Evolutionary conservation across 1,139 yeast species (phyloP), one percentile per base, ranked within the genome.

Genomic region (Arxiozyma heterogenica): DNA sequence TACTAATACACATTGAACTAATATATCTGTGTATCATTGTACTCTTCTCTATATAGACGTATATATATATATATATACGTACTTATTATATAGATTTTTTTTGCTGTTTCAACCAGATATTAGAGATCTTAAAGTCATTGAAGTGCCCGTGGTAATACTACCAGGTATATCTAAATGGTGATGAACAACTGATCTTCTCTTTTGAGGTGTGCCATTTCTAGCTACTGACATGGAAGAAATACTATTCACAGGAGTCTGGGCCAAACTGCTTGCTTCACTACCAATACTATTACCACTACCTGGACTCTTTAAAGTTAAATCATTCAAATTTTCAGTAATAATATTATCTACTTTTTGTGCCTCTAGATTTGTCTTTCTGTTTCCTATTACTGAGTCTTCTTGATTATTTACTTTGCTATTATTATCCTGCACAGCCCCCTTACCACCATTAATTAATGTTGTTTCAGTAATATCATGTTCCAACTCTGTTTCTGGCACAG

Each of bases 111-210:
- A 51, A 12, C 53, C 53, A 6, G 53, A 47, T 50, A 51, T 47
- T 41, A 55, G 22, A 3, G 51, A 44, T 21, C 55, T 27, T 38
- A 51, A 20, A 38, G 53, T 42, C 49, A 49, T 49, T 15, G 57
- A 55, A 25, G 50, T 49, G 9, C 54, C 51, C 6, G 55, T 47
- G 1, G 52, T 52, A 1, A 58, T 54, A 47, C 60, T 57, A 18
- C 50, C 51, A 1, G 59, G 50, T n/a, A 59, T 55, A 43, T 57
- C 60, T 47, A 59, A 49, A 51, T 59, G 62, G 27, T 59, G 57
- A 46, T 59, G 62, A 3, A 56, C 41, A 4, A 51, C 53, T 6
- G 41, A 42, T 39, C 49, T 54, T 43, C 52, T 56, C 46, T 51
- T 51, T 42, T 25, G 45, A 20, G 51, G n/a, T 4, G 50, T 43